Percentiles rank a stretch among this genome's conserved stretches.
These are phyloP conservation scores for Schizophyllum commune DNA, from an alignment of 1,284 basidiomycete genomes.

Conservation along the genomic window DNA sequence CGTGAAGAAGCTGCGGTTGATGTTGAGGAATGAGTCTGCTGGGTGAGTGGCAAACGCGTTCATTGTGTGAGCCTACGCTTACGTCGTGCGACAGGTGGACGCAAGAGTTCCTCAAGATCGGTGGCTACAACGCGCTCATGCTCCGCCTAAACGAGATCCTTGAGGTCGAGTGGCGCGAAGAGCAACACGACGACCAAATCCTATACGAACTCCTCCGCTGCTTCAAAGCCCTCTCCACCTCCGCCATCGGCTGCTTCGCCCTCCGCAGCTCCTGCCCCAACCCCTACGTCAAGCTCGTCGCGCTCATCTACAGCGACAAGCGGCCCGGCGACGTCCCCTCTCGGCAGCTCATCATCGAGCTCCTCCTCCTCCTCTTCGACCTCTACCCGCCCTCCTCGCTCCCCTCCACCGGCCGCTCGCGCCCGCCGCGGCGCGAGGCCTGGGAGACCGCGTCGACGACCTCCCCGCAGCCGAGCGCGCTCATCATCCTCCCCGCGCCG, in stretches of 20 bases:
- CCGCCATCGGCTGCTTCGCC: slow-evolving; percentile 76
- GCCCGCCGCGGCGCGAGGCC: slow-evolving; percentile 36
- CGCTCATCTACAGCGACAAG: slow-evolving; percentile 92
- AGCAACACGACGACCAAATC: slow-evolving; percentile 95
- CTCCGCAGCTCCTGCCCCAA: slow-evolving; percentile 78
- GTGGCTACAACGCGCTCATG: slow-evolving; percentile 82
- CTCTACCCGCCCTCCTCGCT: slow-evolving; percentile 66
- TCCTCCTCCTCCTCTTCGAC: slow-evolving; percentile 78
- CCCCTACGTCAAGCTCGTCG: slow-evolving; percentile 79
- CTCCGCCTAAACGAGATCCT: slow-evolving; percentile 88
- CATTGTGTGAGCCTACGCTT: background rate
- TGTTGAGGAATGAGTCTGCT: slow-evolving; percentile 83
- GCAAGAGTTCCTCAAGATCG: slow-evolving; percentile 76
- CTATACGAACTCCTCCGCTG: slow-evolving; percentile 90
- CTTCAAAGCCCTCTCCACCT: slow-evolving; percentile 89
- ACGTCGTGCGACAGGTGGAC: slow-evolving; percentile 61
- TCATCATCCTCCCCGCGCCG: slow-evolving; percentile 60
- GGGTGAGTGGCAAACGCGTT: slow-evolving; percentile 33
- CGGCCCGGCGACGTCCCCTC: slow-evolving; percentile 91
- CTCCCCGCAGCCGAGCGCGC: slow-evolving; percentile 31
- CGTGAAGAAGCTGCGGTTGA: slow-evolving; percentile 69
- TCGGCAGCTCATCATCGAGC: slow-evolving; percentile 85
- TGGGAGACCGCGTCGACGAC: slow-evolving; percentile 39
- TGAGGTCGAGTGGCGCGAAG: slow-evolving; percentile 96
- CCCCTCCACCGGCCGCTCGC: slow-evolving; percentile 34